Percentiles rank a stretch among this genome's conserved stretches.
These are phyloP conservation scores for Onygenales sp. DNA, from an alignment of 2,329 filamentous ascomycete species.

Conservation along the genomic window DNA sequence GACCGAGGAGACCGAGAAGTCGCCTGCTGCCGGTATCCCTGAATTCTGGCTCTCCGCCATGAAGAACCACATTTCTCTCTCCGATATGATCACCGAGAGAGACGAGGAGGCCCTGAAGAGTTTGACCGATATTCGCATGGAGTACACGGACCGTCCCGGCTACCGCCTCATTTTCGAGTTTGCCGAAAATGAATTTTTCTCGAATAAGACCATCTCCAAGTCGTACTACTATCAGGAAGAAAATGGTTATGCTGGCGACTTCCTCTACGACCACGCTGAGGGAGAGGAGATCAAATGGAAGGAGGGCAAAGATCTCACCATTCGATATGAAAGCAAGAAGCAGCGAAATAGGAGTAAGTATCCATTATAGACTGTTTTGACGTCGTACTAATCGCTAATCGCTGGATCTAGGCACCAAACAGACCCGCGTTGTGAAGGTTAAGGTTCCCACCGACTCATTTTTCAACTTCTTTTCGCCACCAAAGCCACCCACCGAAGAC, in stretches of 20 bases:
- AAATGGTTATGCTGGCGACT: slow-evolving; percentile 96
- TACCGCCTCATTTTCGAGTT: slow-evolving; percentile 99
- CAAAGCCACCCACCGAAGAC: slow-evolving; percentile 69
- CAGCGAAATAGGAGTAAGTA: slow-evolving; percentile 97
- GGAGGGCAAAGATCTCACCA: slow-evolving; percentile 81
- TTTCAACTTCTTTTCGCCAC: slow-evolving; percentile 98
- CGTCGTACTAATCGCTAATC: not conserved
- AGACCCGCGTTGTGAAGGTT: slow-evolving; percentile 98
- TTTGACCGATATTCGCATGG: slow-evolving; percentile 91
- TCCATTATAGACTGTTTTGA: not conserved
- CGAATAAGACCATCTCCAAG: slow-evolving; percentile 94
- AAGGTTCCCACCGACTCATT: slow-evolving; percentile 98
- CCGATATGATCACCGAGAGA: slow-evolving; percentile 97
- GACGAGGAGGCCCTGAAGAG: slow-evolving; percentile 90
- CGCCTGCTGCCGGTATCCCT: slow-evolving; percentile 67
- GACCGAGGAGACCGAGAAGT: slow-evolving; percentile 37
- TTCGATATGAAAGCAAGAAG: slow-evolving; percentile 97
- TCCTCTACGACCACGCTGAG: slow-evolving; percentile 98
- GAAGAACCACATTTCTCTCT: slow-evolving; percentile 97
- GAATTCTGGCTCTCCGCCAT: slow-evolving; percentile 99
- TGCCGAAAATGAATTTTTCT: slow-evolving; percentile 89
- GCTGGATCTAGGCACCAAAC: slow-evolving; percentile 77
- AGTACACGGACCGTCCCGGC: slow-evolving; percentile 95
- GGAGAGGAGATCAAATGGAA: slow-evolving; percentile 98
- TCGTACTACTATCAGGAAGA: slow-evolving; percentile 99